Evolutionary conservation across 2,329 filamentous ascomycete genomes (phyloP).

Genomic region (Cytospora chrysosperma): DNA sequence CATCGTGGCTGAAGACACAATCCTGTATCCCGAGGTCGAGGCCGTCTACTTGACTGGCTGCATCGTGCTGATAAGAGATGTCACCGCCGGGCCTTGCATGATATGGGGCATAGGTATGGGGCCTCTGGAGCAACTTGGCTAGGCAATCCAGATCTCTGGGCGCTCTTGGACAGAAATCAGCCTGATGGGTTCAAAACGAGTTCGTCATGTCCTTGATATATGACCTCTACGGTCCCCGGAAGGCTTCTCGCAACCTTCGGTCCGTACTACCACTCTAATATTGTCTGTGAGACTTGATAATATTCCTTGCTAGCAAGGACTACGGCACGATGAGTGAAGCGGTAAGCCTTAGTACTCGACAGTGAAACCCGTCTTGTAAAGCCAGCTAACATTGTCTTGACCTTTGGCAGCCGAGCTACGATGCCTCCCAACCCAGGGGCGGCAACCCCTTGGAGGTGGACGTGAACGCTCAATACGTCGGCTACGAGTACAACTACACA

Average conservation of each 20-base stretch:
- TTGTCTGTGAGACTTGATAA: not conserved
- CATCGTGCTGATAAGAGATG: not conserved
- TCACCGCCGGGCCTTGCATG: not conserved
- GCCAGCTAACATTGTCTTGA: not conserved
- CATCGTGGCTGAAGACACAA: not conserved
- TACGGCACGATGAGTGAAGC: not conserved
- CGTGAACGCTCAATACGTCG: conserved; percentile 52
- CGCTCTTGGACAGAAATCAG: not conserved
- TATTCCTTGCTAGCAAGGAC: not conserved
- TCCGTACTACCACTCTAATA: not conserved
- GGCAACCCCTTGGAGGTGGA: conserved; percentile 30
- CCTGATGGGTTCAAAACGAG: not conserved
- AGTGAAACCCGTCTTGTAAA: too few relatives aligned
- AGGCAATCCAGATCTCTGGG: not conserved
- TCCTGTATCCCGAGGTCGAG: not conserved
- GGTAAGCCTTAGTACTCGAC: not conserved
- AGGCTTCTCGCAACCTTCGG: not conserved
- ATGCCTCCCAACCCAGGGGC: conserved; percentile 28
- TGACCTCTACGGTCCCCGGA: not conserved
- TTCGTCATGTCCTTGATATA: not conserved
- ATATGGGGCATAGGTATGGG: not conserved
- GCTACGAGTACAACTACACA: conserved; percentile 60
- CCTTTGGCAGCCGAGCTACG: conserved; percentile 24
- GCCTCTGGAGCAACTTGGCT: not conserved
- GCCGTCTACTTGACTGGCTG: not conserved